Percentiles rank a stretch among this genome's conserved stretches.
Evolutionary conservation across 176 grass and related monocot genomes (phyloP).

Genomic region (Oryza meridionalis): DNA sequence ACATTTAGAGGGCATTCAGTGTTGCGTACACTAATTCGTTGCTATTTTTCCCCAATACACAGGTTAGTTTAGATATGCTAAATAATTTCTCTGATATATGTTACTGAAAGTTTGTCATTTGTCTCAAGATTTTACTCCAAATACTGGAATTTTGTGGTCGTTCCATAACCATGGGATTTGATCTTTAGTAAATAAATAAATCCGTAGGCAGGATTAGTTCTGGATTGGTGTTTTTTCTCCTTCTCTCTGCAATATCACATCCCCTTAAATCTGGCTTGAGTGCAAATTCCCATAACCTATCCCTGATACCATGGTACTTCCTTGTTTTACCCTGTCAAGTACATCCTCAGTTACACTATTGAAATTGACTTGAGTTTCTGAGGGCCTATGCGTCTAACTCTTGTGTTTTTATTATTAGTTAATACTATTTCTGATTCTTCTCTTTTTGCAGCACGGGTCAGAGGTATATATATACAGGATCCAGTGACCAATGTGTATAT

Average conservation of each 20-base stretch:
- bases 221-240: neutral
- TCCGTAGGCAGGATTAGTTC: neutral
- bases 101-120: neutral
- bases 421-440: constrained; percentile 21
- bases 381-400: neutral
- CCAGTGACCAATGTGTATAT: constrained; percentile 71
- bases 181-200: constrained; percentile 4
- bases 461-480: constrained; percentile 98
- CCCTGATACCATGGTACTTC: neutral
- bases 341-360: no score
- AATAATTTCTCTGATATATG: neutral
- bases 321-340: neutral
- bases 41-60: constrained; percentile 73
- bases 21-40: constrained; percentile 67
- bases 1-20: constrained; percentile 81
- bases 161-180: neutral
- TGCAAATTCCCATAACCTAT: no score
- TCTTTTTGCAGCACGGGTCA: constrained; percentile 79
- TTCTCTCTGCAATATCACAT: neutral
- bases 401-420: constrained; percentile 18
- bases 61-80: constrained; percentile 33
- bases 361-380: neutral
- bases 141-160: neutral
- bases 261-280: neutral
- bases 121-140: neutral